A percentile compares a stretch with the other conserved stretches of the same genome.
Conservation (phyloP, 306 rosid species). For the Inga oerstediana region DNA sequence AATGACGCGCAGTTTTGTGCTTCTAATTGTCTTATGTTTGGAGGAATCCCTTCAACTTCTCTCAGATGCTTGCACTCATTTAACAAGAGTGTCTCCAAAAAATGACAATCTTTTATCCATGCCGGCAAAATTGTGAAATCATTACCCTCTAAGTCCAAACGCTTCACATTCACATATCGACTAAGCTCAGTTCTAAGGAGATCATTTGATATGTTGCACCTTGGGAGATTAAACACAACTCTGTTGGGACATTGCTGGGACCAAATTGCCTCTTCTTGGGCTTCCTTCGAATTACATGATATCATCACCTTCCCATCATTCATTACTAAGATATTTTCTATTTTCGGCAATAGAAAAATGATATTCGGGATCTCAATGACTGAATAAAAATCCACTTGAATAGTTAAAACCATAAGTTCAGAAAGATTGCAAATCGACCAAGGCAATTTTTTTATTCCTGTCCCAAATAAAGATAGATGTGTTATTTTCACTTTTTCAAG, state of each 20-base stretch:
- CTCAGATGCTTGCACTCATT: too few relatives aligned
- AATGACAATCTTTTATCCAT: too few relatives aligned
- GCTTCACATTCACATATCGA: too few relatives aligned
- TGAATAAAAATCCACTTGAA: accelerated
- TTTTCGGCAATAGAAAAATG: background rate
- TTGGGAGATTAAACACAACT: accelerated
- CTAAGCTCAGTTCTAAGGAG: too few relatives aligned
- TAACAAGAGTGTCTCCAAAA: too few relatives aligned
- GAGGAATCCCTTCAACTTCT: too few relatives aligned
- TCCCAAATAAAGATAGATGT: accelerated
- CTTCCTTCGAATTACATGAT: background rate
- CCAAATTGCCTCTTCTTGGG: background rate
- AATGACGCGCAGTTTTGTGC: too few relatives aligned
- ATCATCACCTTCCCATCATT: background rate
- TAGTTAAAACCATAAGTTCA: accelerated
- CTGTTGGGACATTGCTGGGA: background rate
- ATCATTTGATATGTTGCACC: background rate
- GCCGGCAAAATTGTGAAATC: too few relatives aligned
- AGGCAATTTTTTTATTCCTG: background rate
- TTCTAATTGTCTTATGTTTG: too few relatives aligned
- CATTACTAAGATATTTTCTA: accelerated
- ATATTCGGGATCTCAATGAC: background rate
- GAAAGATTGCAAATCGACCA: background rate
- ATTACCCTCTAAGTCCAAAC: too few relatives aligned
- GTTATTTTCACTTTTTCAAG: background rate